Conservation (phyloP, 1,284 basidiomycete species). For the Meripilus lineatus region DNA sequence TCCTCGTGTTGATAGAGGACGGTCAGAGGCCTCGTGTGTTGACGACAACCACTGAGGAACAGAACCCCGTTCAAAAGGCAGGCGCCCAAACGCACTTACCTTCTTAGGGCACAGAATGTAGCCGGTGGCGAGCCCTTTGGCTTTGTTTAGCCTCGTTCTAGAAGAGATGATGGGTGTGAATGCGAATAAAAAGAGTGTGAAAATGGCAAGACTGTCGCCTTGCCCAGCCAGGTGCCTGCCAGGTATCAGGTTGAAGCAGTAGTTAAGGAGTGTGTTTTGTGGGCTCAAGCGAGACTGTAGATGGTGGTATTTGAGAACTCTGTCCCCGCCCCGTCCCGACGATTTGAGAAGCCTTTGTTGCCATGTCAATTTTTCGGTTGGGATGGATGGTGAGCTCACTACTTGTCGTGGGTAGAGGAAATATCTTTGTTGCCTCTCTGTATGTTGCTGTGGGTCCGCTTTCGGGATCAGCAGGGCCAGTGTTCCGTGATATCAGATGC, state of each 20-base stretch:
- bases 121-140: conserved; percentile 7
- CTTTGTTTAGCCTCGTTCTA: conserved; percentile 1
- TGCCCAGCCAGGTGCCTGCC: background rate
- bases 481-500: too few species aligned
- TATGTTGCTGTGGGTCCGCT: background rate
- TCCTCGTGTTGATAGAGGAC: conserved; percentile 29
- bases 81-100: conserved; percentile 14
- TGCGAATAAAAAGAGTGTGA: background rate
- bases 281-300: background rate
- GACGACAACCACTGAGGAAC: too few species aligned
- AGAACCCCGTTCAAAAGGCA: conserved; percentile 7
- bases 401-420: too few species aligned
- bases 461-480: background rate
- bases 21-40: conserved; percentile 29
- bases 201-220: background rate
- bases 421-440: background rate
- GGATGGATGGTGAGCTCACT: background rate
- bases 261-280: background rate
- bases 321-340: background rate
- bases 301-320: background rate
- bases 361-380: background rate
- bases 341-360: background rate
- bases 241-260: background rate
- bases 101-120: conserved; percentile 9
- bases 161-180: background rate